Base-by-base conservation (phyloP, 2,329 filamentous ascomycete species). In the Verticillium nubilum region DNA sequence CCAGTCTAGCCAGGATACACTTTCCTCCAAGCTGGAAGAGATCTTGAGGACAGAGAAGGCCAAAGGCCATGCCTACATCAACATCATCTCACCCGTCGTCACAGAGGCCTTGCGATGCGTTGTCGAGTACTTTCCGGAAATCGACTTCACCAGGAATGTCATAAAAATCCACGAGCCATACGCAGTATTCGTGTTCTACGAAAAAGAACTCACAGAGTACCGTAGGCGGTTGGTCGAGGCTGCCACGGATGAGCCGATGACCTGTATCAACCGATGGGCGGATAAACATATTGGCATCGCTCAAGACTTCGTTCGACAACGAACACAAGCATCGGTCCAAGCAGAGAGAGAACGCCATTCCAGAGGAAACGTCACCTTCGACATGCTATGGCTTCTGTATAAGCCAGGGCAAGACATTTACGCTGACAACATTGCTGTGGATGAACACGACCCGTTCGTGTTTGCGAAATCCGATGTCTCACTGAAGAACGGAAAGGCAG, bases 341-440 rank as follows among this genome's bases (percentile, higher is more conserved):
- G 62, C 52, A 10, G 54, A 64, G 52, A 55, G 60, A 42, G 52
- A 61, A 31, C 58, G 59, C 17, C 54, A 65, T 28, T 25, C 59
- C 5, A 35, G 60, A 13, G 63, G 62, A 9, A 58, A 35, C 17
- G 58, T 53, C 15, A 63, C 63, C 1, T 65, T 59, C 26, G 62
- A 63, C 50, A 65, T 65, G 62, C 60, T 65, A 6, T 65, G 63
- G 63, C 60, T 65, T 2, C 59, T 65, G 2, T 65, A 57, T 58
- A 62, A 61, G 29, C 63, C 63, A 0, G 63, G 63, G 0, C 15
- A 12, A 0, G 63, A 65, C 15, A 13, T 60, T 5, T 65, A 61
- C 54, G 15, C 54, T 10, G 63, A 63, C 33, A 1, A 6, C 12
- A 2, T 13, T 5, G 12, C 47, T 3, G 35, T 42, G 2, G 62